Conservation (phyloP, 1,284 basidiomycete genomes). For the Rhodotorula sp. region DNA sequence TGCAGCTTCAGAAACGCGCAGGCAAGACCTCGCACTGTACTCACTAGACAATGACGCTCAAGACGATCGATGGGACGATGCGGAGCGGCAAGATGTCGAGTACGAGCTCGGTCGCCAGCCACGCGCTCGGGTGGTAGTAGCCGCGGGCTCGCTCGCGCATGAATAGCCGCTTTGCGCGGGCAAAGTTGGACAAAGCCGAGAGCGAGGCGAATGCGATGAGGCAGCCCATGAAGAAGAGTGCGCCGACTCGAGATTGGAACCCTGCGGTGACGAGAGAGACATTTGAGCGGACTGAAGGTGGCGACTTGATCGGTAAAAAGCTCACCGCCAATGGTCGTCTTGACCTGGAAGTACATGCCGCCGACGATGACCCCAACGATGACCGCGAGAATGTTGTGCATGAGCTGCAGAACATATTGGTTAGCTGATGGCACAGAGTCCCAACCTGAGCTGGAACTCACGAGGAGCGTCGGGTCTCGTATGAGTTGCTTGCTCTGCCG, state of each 20-base stretch:
- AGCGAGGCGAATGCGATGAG: slow-evolving; percentile 82
- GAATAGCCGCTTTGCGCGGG: slow-evolving; percentile 76
- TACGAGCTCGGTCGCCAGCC: slow-evolving; percentile 76
- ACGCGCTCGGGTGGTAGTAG: slow-evolving; percentile 67
- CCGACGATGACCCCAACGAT: slow-evolving; percentile 68
- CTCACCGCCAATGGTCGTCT: slow-evolving; percentile 69
- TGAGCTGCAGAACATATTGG: slow-evolving; percentile 40
- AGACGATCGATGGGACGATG: slow-evolving; percentile 76
- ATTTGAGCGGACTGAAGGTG: slow-evolving; percentile 69
- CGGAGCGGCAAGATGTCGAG: slow-evolving; percentile 83
- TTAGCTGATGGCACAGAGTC: too few relatives aligned
- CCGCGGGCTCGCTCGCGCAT: slow-evolving; percentile 69
- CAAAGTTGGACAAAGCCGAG: slow-evolving; percentile 79
- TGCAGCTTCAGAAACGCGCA: too few relatives aligned
- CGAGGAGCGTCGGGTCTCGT: slow-evolving; percentile 74
- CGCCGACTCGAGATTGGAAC: slow-evolving; percentile 87
- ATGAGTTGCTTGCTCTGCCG: slow-evolving; percentile 78
- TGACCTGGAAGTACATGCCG: slow-evolving; percentile 77
- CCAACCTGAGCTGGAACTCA: slow-evolving; percentile 45
- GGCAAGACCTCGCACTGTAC: slow-evolving; percentile 46
- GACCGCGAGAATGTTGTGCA: slow-evolving; percentile 67
- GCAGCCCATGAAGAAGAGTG: slow-evolving; percentile 79
- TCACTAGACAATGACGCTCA: slow-evolving; percentile 49
- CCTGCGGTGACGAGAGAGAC: slow-evolving; percentile 70
- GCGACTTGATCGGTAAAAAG: slow-evolving; percentile 53